Base-by-base conservation (phyloP, 129 eudicot species). In the Silybum marianum region DNA sequence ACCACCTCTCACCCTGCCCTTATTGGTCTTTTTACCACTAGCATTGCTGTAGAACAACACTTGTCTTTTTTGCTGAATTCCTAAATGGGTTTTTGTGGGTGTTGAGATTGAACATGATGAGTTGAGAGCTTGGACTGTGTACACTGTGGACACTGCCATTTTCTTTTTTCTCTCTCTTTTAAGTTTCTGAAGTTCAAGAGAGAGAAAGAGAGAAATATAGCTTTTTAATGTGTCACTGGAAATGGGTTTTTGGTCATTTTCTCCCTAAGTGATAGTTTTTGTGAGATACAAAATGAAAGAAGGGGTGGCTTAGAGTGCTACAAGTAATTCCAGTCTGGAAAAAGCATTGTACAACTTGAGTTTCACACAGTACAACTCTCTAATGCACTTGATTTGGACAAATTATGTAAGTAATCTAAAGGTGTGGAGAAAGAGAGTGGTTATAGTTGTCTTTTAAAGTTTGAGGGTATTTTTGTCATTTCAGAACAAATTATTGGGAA, bases 91-190 rank as follows among this genome's bases (percentile, higher is more conserved):
- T 89, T 88, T 94, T 58, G 88, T 73, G 71, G 90, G 94, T 78
- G 88, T 84, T 80, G 98, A 88, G 93, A 90, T 89, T 84, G 95
- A 90, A 40, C 87, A 83, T 58, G 89, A 85, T 48, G 97, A 90
- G 81, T 90, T 87, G 62, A 93, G 86, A 81, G 93, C 81, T 77
- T 92, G 97, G 25, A 83, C 87, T 75, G 90, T 94, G 91, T 87
- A 93, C 22, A 85, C 88, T 70, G 98, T 88, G 73, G 90, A 89
- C 78, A 87, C 93, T 77, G 98, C 97, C 98, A 95, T 93, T 85
- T 71, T 19, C n/a, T n/a, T n/a, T n/a, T n/a, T n/a, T n/a, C n/a
- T 62, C 28, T 84, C 19, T 42, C 78, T 75, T 81, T 81, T 21
- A 75, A 65, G 25, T 32, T 28, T 40, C 23, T 66, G 38, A 81